Evolutionary conservation across 1,139 yeast species (phyloP), one percentile per base, ranked within the genome.

Genomic region (Hyphopichia burtonii): DNA sequence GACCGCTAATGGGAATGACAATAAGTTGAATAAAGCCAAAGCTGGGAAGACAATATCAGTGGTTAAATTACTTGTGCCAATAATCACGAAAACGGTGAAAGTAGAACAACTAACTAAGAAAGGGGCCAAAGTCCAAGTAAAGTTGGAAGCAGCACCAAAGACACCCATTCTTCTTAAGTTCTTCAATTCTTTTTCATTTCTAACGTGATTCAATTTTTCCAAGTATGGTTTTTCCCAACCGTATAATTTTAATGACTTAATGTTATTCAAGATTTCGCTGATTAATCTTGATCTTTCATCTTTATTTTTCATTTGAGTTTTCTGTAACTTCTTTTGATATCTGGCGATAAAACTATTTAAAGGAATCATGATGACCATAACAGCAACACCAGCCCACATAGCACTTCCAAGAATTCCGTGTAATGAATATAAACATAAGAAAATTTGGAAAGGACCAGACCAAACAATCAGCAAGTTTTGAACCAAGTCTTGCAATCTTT

Each of bases 1-100:
- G 34, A 89, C 86, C n/a, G 96, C 93, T 51, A 93, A 75, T 40
- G 99, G 99, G 79, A 94, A 93, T 2, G 86, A 77, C 47, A 93
- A 75, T 58, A 93, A 71, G 61, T 91, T 93, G 68, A 86, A 86
- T 50, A 93, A 74, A 1, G 97, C 78, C 50, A 93, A 74, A 1
- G 98, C 96, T 12, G 99, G 97, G 78, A 93, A 93, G 10, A 93
- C 97, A 53, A 91, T 76, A 54, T 93, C 98, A 11, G 97, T 89
- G 1, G 94, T 78, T 56, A 93, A 76, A 36, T 96, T 89, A 44
- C 79, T 77, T 42, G 71, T 71, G 51, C 83, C 81, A 36, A 81
- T 69, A 44, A 73, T 65, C 12, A 90, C 86, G 58, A 86, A 93
- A 14, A 86, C 74, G 2, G 89, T 96, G 72, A 94, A 93, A 1